phyloP scores from a whole-genome alignment of 2,329 filamentous ascomycete species.

The Aspergillus candidus region DNA sequence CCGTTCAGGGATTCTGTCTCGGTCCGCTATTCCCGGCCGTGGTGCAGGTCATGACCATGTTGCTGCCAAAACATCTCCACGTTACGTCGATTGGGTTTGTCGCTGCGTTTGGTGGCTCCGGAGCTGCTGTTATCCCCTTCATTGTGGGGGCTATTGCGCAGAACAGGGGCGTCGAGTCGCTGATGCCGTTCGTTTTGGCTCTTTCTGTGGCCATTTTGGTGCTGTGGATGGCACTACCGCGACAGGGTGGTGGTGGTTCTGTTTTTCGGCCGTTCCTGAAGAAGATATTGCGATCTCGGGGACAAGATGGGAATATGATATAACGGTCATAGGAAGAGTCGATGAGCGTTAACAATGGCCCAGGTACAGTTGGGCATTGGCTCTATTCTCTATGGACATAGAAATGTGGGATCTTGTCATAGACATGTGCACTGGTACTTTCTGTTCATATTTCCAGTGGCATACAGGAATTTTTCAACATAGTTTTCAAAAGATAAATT shows the following conservation, averaged over 20 bases:
- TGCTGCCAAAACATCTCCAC: slow-evolving; percentile 67
- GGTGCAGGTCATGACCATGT: slow-evolving; percentile 65
- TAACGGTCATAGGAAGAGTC: neutral
- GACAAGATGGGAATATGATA: too few relatives aligned
- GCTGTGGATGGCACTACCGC: slow-evolving; percentile 43
- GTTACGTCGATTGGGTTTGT: slow-evolving; percentile 77
- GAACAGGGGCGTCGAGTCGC: slow-evolving; percentile 51
- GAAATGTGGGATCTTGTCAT: too few relatives aligned
- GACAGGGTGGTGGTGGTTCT: neutral
- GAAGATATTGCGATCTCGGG: neutral
- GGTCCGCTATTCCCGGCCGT: slow-evolving; percentile 73
- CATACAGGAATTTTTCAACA: too few relatives aligned
- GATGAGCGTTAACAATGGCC: too few relatives aligned
- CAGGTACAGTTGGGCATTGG: too few relatives aligned
- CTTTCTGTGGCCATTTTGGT: slow-evolving; percentile 46
- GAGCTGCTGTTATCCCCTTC: slow-evolving; percentile 49
- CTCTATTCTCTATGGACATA: too few relatives aligned
- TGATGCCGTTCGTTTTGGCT: slow-evolving; percentile 50
- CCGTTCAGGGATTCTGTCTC: slow-evolving; percentile 70
- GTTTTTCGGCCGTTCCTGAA: slow-evolving; percentile 5
- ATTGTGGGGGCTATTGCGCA: slow-evolving; percentile 46
- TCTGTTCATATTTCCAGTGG: too few relatives aligned
- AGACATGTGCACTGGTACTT: too few relatives aligned
- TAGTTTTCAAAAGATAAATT: too few relatives aligned
- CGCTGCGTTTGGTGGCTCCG: slow-evolving; percentile 68